Conservation (phyloP, 2,329 filamentous ascomycete genomes). For the Fusarium foetens region DNA sequence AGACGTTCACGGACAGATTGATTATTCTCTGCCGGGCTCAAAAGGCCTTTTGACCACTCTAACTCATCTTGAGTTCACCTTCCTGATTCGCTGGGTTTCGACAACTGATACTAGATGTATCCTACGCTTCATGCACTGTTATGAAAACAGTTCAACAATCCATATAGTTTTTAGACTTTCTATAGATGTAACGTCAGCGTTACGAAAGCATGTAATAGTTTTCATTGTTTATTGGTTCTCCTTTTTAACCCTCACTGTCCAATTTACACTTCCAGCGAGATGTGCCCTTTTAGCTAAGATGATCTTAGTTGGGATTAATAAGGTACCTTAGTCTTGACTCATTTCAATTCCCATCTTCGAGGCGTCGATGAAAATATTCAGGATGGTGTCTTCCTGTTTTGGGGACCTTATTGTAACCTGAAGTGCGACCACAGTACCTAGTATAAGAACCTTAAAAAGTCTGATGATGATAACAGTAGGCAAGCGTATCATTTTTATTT, state of each 20-base stretch:
- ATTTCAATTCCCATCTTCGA: neutral
- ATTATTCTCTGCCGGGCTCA: neutral
- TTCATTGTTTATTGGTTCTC: too few species aligned
- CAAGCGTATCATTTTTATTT: too few species aligned
- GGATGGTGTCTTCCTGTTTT: too few species aligned
- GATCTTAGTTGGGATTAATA: too few species aligned
- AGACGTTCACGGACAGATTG: neutral
- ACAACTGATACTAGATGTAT: neutral
- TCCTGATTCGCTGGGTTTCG: neutral
- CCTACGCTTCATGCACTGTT: neutral
- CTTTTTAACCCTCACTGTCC: too few species aligned
- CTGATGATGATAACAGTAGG: neutral
- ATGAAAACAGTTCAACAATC: neutral
- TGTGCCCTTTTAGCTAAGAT: too few species aligned
- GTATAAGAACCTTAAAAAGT: too few species aligned
- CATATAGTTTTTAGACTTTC: neutral
- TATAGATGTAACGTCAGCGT: neutral
- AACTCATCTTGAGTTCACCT: neutral
- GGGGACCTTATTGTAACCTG: too few species aligned
- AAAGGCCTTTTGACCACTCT: neutral
- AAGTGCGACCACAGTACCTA: neutral
- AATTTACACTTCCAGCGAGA: too few species aligned
- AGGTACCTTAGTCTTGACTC: too few species aligned
- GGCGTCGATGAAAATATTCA: neutral
- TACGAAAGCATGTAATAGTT: neutral